Evolutionary conservation across 23 red algal genomes (phyloP).

Genomic region (Cyanidiococcus yangmingshanensis): DNA sequence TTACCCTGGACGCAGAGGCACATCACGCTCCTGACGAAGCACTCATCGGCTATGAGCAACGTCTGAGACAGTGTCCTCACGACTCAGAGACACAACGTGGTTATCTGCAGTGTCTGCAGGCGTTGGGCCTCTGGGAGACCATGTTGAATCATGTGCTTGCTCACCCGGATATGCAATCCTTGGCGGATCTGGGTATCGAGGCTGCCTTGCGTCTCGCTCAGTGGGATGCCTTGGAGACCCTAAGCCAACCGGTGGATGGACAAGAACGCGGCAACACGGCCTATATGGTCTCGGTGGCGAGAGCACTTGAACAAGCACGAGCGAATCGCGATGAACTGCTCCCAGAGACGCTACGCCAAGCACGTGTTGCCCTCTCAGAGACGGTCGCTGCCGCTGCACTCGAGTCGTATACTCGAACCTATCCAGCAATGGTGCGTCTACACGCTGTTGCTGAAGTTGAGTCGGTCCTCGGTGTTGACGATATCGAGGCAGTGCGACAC

Average conservation of each 20-base stretch:
- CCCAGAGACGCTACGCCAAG: background rate
- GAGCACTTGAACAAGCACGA: background rate
- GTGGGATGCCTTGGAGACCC: slow-evolving; percentile 49
- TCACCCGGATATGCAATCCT: slow-evolving; percentile 16
- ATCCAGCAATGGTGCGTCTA: slow-evolving; percentile 40
- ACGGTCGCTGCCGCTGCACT: slow-evolving; percentile 26
- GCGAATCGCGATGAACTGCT: background rate
- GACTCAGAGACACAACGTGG: slow-evolving; percentile 22
- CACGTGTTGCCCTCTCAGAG: slow-evolving; percentile 19
- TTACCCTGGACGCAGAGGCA: slow-evolving; percentile 55
- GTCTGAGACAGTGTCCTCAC: slow-evolving; percentile 30
- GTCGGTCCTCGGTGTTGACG: background rate
- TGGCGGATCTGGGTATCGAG: slow-evolving; percentile 39
- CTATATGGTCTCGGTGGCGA: background rate
- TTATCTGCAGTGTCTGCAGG: slow-evolving; percentile 49
- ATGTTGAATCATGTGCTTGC: slow-evolving; percentile 45
- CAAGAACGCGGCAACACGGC: background rate
- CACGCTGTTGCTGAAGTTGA: slow-evolving; percentile 44
- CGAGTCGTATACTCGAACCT: slow-evolving; percentile 48
- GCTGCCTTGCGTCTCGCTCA: slow-evolving; percentile 71
- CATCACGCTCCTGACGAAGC: slow-evolving; percentile 43
- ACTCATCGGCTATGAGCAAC: slow-evolving; percentile 44
- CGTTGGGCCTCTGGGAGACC: slow-evolving; percentile 72
- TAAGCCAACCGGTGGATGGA: background rate
- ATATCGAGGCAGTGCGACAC: background rate